A percentile compares a stretch with the other conserved stretches of the same genome.
Evolutionary conservation across 305 asterid genomes (phyloP).

Genomic region (Plantago rigida): DNA sequence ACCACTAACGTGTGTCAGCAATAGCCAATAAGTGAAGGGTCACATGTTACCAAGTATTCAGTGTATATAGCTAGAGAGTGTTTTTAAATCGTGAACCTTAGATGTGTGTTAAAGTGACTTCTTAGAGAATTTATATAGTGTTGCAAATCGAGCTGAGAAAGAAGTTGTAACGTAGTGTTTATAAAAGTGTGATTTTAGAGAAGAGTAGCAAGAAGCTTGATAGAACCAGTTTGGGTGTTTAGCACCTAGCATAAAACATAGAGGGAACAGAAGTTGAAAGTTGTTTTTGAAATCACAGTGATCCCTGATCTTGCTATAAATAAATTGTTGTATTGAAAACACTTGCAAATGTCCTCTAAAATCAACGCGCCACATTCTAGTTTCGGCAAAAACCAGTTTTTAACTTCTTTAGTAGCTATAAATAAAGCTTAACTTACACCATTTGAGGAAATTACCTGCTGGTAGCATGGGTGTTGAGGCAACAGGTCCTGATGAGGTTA

Average conservation of each 20-base stretch:
- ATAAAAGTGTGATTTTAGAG: not conserved
- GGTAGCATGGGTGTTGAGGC: slow-evolving; percentile 43
- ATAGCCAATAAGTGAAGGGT: not conserved
- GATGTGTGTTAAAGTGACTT: not conserved
- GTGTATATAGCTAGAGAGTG: not conserved
- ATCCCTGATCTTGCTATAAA: too few relatives aligned
- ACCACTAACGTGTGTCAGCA: not conserved
- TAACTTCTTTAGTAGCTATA: not conserved
- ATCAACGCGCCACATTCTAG: too few relatives aligned
- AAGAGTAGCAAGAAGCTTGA: not conserved
- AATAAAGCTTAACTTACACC: not conserved
- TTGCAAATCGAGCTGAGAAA: not conserved
- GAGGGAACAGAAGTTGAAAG: not conserved
- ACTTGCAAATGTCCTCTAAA: too few relatives aligned
- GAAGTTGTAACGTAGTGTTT: too few relatives aligned
- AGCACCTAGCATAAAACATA: not conserved
- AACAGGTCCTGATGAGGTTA: slow-evolving; percentile 42
- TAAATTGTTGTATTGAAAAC: too few relatives aligned
- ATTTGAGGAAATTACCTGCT: slow-evolving; percentile 39
- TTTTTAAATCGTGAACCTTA: not conserved
- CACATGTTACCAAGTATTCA: not conserved
- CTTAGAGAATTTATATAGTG: not conserved
- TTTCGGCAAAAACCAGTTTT: too few relatives aligned
- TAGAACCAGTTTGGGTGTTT: not conserved
- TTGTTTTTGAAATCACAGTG: not conserved